Conservation (phyloP, 768 basidiomycete genomes). For the Chalciporus piperatus region DNA sequence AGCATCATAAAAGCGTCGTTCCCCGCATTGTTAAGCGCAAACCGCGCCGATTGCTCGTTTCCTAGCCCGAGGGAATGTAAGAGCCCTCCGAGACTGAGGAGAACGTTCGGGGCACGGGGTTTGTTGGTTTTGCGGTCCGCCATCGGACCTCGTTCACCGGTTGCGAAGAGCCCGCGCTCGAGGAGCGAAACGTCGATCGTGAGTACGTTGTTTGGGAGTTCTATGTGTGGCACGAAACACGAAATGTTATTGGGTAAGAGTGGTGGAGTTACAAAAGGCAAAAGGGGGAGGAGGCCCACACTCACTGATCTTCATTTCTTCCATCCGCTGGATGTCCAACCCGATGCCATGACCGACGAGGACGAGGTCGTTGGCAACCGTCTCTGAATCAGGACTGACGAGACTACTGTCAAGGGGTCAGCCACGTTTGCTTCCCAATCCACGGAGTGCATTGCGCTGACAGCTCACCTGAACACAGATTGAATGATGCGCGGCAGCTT, state of each 20-base stretch:
- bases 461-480: constrained; percentile 62
- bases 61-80: constrained; percentile 53
- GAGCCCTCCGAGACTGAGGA: constrained; percentile 61
- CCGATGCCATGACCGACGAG: constrained; percentile 62
- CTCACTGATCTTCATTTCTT: constrained; percentile 82
- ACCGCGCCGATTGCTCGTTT: constrained; percentile 18
- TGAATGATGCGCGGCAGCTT: constrained; percentile 71
- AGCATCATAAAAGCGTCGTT: constrained; percentile 75
- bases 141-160: constrained; percentile 60
- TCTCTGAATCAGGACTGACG: constrained; percentile 75
- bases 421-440: constrained; percentile 1
- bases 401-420: constrained; percentile 51
- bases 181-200: constrained; percentile 61
- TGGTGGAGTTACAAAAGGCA: not conserved
- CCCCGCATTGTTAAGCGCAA: constrained; percentile 67
- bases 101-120: constrained; percentile 48
- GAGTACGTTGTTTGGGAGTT: constrained; percentile 71
- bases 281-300: not conserved
- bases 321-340: constrained; percentile 57
- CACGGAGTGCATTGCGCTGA: not conserved
- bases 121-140: constrained; percentile 55
- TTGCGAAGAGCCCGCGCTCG: constrained; percentile 60
- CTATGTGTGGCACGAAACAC: constrained; percentile 32
- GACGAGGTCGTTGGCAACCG: constrained; percentile 63
- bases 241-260: no score